Percentiles rank a stretch among this genome's conserved stretches.
Evolutionary conservation across 169 alveolate species (phyloP).

Genomic region (Fabrea salina): DNA sequence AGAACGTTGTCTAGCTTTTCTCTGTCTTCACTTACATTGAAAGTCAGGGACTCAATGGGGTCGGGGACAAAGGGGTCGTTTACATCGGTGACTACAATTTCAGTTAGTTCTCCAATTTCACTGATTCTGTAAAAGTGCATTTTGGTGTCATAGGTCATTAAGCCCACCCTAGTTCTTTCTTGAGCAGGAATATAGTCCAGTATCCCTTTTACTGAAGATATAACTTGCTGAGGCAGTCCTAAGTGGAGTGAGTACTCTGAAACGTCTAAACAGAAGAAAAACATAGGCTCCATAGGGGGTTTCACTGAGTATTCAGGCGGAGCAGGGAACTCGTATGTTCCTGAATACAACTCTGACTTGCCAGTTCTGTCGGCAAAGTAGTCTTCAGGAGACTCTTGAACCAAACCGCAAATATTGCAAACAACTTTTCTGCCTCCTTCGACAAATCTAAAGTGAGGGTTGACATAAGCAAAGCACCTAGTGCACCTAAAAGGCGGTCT

Average conservation of each 20-base stretch:
- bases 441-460: conserved; percentile 56
- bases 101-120: conserved; percentile 27
- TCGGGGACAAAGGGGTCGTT: conserved; percentile 53
- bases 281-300: neutral
- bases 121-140: neutral
- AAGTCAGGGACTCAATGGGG: conserved; percentile 34
- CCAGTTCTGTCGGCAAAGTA: conserved; percentile 33
- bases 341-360: neutral
- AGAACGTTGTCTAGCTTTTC: conserved; percentile 43
- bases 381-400: conserved; percentile 43
- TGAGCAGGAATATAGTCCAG: conserved; percentile 1
- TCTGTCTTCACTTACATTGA: conserved; percentile 40
- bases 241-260: neutral
- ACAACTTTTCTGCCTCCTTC: conserved; percentile 51
- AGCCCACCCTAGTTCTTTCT: neutral
- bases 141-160: neutral
- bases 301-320: conserved; percentile 9
- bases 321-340: conserved; percentile 27
- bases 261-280: conserved; percentile 9
- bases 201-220: neutral
- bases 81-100: conserved; percentile 34
- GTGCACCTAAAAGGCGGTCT: conserved; percentile 60
- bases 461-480: conserved; percentile 63
- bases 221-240: neutral
- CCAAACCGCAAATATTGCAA: conserved; percentile 63